Base-by-base conservation (phyloP, 164 flowering plant species). In the Akebia trifoliata region DNA sequence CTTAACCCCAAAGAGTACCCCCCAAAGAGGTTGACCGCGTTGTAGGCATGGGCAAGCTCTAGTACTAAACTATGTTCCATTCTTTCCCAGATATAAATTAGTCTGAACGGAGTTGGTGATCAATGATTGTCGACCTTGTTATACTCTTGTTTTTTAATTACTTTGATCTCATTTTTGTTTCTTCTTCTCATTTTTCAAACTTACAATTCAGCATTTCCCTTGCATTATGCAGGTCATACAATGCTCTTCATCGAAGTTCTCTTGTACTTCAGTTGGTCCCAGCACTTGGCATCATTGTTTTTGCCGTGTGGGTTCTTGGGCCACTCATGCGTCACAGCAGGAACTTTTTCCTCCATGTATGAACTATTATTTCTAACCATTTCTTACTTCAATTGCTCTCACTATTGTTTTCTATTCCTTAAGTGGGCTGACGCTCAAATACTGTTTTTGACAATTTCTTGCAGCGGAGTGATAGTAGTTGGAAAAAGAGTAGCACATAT, bases 271-370 rank as follows among this genome's bases (percentile, higher is more conserved):
- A 77, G 68, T 70, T 92, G 75, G 63, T 75, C 64, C 80, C 95
- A 45, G 89, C 91, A 48, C 71, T 78, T 57, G 85, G 83, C 44
- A 52, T 92, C 34, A 66, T 88, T 63, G 56, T 72, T 46, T 86
- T 92, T 76, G 74, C 96, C 24, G 31, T 81, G 25, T 92, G 90
- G 90, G 90, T 89, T 64, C 77, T 92, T 64, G 84, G 66, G 38
- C 96, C 96, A 46, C 81, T 92, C 39, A 35, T 86, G 71, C 81
- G 83, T 34, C 69, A 57, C 29, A 64, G 70, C 72, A 78, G 96
- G 69, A 80, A 69, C 37, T 9, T 88, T 1, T 63, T 88, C 22
- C 65, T 81, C 43, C 74, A 74, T 60, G 96, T 91, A 81, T 46
- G 78, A 46, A 5, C n/a, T 61, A 8, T 56, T 47, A 36, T 50